These are phyloP conservation scores for Aspergillus sclerotiicarbonarius DNA, from an alignment of 495 filamentous ascomycete species.

Conservation along the genomic window DNA sequence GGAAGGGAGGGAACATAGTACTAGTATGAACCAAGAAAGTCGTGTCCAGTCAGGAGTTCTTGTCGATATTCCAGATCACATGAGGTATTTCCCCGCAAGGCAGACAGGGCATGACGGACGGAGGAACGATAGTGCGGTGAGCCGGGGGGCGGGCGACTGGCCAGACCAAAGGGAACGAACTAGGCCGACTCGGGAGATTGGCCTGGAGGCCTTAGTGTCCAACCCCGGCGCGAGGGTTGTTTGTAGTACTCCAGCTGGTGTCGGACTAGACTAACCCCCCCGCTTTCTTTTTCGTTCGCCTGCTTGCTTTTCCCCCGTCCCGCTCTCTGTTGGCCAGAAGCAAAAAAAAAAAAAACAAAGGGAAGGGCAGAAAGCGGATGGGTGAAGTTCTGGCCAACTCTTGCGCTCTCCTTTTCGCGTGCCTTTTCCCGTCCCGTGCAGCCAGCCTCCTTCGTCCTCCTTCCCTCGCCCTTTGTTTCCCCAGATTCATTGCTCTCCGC, in stretches of 20 bases:
- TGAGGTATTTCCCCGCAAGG: conserved; percentile 5
- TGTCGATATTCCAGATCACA: no score
- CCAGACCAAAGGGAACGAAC: not conserved
- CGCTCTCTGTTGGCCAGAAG: no score
- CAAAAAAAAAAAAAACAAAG: not conserved
- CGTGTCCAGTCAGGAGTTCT: no score
- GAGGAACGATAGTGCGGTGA: conserved; percentile 2
- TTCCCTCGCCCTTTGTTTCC: not conserved
- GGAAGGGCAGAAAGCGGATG: not conserved
- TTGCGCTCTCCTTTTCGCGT: not conserved
- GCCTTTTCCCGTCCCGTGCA: not conserved
- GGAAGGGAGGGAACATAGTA: no score
- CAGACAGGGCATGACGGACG: not conserved
- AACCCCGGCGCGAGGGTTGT: not conserved
- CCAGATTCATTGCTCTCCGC: not conserved
- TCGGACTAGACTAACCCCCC: not conserved
- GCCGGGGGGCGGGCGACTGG: not conserved
- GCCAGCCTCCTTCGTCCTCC: not conserved
- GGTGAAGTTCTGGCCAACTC: not conserved
- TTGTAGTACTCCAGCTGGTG: not conserved
- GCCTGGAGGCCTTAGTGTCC: not conserved
- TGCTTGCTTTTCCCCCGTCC: not conserved
- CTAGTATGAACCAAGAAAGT: no score
- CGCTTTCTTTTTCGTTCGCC: not conserved
- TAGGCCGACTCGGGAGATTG: not conserved